A percentile compares a stretch with the other conserved stretches of the same genome.
Evolutionary conservation across 129 eudicot species (phyloP).

Genomic region (Lactuca sativa): DNA sequence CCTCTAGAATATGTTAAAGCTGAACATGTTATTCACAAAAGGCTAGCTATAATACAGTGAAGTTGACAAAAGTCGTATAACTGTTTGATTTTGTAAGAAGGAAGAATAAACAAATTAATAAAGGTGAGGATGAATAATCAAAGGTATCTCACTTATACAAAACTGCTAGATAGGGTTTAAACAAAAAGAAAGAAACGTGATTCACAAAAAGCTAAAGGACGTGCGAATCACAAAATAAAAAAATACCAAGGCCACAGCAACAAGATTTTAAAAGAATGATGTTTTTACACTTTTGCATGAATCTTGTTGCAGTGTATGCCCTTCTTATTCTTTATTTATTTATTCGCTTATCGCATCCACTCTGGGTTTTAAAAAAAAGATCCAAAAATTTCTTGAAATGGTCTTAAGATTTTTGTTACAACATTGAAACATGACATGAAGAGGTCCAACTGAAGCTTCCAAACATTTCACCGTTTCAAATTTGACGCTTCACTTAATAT

Average conservation of each 20-base stretch:
- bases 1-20: background rate
- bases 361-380: too few relatives aligned
- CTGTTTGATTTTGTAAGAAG: background rate
- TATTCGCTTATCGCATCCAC: too few relatives aligned
- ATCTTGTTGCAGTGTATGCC: background rate
- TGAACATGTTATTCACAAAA: conserved; percentile 1
- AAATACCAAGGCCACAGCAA: conserved; percentile 5
- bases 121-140: too few relatives aligned
- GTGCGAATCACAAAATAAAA: background rate
- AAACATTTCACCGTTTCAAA: too few relatives aligned
- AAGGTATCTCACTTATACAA: background rate
- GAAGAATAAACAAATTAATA: background rate
- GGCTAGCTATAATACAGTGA: background rate
- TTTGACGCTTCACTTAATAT: too few relatives aligned
- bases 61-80: background rate
- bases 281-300: background rate
- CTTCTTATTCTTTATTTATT: too few relatives aligned
- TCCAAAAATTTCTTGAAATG: too few relatives aligned
- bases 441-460: too few relatives aligned
- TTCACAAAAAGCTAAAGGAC: background rate
- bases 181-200: background rate
- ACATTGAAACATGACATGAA: too few relatives aligned
- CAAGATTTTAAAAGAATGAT: background rate
- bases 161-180: background rate
- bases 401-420: too few relatives aligned